Evolutionary conservation across 2,329 filamentous ascomycete species (phyloP).

Genomic region (Phialophora verrucosa): DNA sequence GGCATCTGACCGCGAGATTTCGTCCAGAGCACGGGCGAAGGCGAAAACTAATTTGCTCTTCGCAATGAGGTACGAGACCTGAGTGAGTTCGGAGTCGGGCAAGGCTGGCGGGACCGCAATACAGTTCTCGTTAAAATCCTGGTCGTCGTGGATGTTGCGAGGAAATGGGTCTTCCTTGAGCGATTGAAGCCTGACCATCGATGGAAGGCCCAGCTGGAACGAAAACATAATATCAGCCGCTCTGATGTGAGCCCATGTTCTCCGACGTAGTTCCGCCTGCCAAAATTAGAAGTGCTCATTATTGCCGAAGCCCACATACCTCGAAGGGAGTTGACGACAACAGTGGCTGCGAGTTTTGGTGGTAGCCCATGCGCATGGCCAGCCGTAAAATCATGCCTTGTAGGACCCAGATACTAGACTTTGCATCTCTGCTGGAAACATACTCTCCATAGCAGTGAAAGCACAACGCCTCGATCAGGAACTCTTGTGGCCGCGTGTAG

Average conservation of each 20-base stretch:
- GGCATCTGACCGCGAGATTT: constrained; percentile 48
- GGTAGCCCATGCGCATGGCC: constrained; percentile 42
- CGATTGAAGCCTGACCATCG: constrained; percentile 38
- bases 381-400: constrained; percentile 39
- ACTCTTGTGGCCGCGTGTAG: constrained; percentile 38
- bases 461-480: constrained; percentile 37
- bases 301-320: too few species aligned
- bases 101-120: constrained; percentile 36
- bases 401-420: constrained; percentile 39
- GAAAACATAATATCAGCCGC: constrained; percentile 42
- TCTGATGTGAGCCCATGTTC: constrained; percentile 40
- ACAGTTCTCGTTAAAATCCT: constrained; percentile 41
- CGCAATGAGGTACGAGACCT: constrained; percentile 26
- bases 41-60: constrained; percentile 40
- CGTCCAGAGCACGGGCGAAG: constrained; percentile 52
- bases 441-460: constrained; percentile 40
- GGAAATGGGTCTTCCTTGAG: constrained; percentile 39
- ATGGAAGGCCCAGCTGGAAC: constrained; percentile 43
- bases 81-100: constrained; percentile 38
- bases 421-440: constrained; percentile 39
- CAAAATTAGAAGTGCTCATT: too few species aligned
- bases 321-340: constrained; percentile 38
- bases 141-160: constrained; percentile 41
- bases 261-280: constrained; percentile 41
- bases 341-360: constrained; percentile 40